Conservation (phyloP, 208 protist species). For the Trypanosoma caninum region DNA sequence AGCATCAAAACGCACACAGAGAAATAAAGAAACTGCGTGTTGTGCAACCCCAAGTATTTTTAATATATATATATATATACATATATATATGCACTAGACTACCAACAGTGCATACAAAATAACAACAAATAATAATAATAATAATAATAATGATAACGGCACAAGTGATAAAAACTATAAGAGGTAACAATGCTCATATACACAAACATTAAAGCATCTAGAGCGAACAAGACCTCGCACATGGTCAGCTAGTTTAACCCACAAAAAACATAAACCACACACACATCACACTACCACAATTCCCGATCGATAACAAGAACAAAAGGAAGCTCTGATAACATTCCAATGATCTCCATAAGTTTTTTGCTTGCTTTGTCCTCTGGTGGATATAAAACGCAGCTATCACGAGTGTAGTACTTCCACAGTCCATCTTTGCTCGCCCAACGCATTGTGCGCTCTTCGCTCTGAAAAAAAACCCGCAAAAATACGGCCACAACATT, state of each 20-base stretch:
- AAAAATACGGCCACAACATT: constrained; percentile 34
- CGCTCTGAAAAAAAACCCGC: constrained; percentile 27
- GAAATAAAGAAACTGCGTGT: not conserved
- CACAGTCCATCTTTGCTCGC: constrained; percentile 28
- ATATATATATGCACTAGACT: not conserved
- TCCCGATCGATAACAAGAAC: constrained; percentile 38
- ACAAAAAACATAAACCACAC: not conserved
- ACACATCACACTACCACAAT: constrained; percentile 20
- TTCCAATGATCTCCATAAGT: constrained; percentile 30
- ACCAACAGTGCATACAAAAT: not conserved
- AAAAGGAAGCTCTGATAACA: constrained; percentile 42
- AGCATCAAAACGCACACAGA: constrained; percentile 28
- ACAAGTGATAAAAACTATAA: too few species aligned
- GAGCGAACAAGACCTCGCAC: too few species aligned
- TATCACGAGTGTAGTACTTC: constrained; percentile 32
- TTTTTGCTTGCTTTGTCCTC: constrained; percentile 19
- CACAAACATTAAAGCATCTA: too few species aligned
- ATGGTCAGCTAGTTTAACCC: not conserved
- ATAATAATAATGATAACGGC: too few species aligned
- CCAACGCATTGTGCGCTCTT: constrained; percentile 15
- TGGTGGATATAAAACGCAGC: constrained; percentile 29
- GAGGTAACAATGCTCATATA: too few species aligned
- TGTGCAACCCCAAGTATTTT: too few species aligned
- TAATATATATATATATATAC: too few species aligned
- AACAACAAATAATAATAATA: too few species aligned